phyloP scores from a whole-genome alignment of 345 rosid genomes.

The Erucastrum elatum region DNA sequence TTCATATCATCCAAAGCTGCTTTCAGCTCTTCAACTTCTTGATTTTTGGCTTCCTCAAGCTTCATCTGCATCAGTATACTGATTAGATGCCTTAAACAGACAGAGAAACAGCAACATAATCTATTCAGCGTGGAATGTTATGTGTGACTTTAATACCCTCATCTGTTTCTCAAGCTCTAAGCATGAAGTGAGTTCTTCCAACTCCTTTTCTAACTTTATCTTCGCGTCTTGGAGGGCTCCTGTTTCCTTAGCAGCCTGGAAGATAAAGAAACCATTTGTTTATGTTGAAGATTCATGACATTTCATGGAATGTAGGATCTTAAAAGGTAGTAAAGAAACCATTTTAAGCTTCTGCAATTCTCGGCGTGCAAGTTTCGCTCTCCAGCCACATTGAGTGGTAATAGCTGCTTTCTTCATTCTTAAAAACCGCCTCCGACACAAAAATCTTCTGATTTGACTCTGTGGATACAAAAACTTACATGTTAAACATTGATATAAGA shows the following conservation, averaged over 20 bases:
- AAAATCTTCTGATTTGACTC: slow-evolving; percentile 70
- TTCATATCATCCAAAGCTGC: slow-evolving; percentile 42
- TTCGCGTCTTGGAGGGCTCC: slow-evolving; percentile 47
- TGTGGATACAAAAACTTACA: slow-evolving; percentile 36
- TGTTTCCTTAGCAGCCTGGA: slow-evolving; percentile 43
- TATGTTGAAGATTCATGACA: slow-evolving; percentile 12
- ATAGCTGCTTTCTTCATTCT: slow-evolving; percentile 70
- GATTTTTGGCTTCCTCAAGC: slow-evolving; percentile 52
- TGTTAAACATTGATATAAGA: background rate
- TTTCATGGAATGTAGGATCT: slow-evolving; percentile 17
- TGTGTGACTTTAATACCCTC: slow-evolving; percentile 32
- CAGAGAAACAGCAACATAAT: slow-evolving; percentile 13
- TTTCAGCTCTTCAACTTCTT: slow-evolving; percentile 43
- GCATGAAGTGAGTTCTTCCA: slow-evolving; percentile 34
- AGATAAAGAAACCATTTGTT: slow-evolving; percentile 15
- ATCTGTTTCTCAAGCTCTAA: slow-evolving; percentile 49
- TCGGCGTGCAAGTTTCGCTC: slow-evolving; percentile 71
- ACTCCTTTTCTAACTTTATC: slow-evolving; percentile 37
- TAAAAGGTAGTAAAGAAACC: slow-evolving; percentile 46
- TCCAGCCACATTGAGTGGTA: slow-evolving; percentile 78
- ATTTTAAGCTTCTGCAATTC: slow-evolving; percentile 80
- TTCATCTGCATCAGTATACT: slow-evolving; percentile 55
- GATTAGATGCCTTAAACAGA: slow-evolving; percentile 13
- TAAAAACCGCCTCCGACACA: slow-evolving; percentile 47
- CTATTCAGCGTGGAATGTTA: background rate